Percentiles rank a stretch among this genome's conserved stretches.
Evolutionary conservation across 2,329 filamentous ascomycete species (phyloP).

Genomic region (Scedosporium aurantiacum): DNA sequence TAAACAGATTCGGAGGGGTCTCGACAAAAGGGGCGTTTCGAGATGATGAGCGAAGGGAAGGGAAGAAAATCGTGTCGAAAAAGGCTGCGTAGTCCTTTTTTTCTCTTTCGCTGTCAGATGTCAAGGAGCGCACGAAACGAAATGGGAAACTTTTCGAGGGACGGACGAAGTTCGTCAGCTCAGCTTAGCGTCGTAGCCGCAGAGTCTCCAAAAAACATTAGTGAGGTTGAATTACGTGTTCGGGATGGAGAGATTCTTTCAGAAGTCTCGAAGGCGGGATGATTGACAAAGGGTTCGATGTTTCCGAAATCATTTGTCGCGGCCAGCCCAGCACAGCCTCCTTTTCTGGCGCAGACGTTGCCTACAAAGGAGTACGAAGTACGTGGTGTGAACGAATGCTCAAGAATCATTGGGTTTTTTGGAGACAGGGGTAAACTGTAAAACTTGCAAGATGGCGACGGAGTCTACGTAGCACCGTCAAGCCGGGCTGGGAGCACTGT

Average conservation of each 20-base stretch:
- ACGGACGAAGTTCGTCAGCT: not conserved
- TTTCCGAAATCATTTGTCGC: conserved; percentile 6
- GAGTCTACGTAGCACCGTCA: not conserved
- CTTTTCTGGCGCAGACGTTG: conserved; percentile 4
- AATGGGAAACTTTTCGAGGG: not conserved
- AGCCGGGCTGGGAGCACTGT: not conserved
- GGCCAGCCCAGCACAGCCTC: conserved; percentile 7
- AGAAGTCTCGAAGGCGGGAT: not conserved
- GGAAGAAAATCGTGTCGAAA: not conserved
- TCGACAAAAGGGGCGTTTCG: not conserved
- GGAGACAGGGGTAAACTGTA: not conserved
- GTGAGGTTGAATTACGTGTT: conserved; percentile 3
- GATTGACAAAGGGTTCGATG: not conserved
- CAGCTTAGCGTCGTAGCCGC: not conserved
- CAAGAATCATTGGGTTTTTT: not conserved
- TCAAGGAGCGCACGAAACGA: not conserved
- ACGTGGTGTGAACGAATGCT: not conserved
- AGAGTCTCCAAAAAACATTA: not conserved
- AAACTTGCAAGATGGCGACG: not conserved
- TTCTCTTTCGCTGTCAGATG: not conserved
- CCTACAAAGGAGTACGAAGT: not conserved
- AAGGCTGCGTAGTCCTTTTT: not conserved
- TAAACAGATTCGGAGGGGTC: not conserved
- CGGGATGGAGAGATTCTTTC: not conserved
- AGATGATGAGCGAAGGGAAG: not conserved